Conservation (phyloP, 768 basidiomycete genomes). For the Agrocybe pediades region DNA sequence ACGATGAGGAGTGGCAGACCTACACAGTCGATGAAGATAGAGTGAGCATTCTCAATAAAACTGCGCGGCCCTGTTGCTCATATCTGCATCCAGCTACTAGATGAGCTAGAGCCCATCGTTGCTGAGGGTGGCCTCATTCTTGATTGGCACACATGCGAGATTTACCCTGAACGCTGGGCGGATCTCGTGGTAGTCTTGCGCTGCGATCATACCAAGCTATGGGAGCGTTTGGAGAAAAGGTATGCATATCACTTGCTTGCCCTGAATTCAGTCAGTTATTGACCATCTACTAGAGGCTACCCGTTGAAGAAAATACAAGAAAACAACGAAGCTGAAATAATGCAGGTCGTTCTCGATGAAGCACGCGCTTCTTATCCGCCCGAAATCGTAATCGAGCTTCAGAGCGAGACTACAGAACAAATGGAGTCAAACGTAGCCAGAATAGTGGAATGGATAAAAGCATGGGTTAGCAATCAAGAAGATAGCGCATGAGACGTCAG, state of each 20-base stretch:
- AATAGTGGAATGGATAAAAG: constrained; percentile 84
- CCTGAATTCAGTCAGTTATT: constrained; percentile 2
- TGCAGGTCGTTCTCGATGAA: constrained; percentile 89
- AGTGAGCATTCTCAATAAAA: constrained; percentile 45
- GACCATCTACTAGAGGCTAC: constrained; percentile 61
- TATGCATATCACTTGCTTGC: constrained; percentile 31
- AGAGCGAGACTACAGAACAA: constrained; percentile 76
- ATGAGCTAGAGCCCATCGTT: constrained; percentile 79
- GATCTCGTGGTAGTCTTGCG: constrained; percentile 93
- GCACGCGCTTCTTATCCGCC: constrained; percentile 81
- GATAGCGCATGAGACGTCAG: constrained; percentile 1
- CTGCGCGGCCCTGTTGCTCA: background rate
- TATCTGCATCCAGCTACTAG: constrained; percentile 62
- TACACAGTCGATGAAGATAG: constrained; percentile 97
- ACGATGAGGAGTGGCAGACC: constrained; percentile 93
- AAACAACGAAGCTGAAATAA: constrained; percentile 98
- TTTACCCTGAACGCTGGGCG: constrained; percentile 95
- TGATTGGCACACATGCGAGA: constrained; percentile 94
- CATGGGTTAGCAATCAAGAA: constrained; percentile 58
- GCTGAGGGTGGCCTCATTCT: constrained; percentile 78
- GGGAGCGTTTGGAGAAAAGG: constrained; percentile 92
- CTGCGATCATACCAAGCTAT: constrained; percentile 85
- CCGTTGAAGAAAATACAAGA: constrained; percentile 94
- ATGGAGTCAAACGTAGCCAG: constrained; percentile 86
- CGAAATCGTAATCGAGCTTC: constrained; percentile 86